Conservation (phyloP, 176 grass and related monocot species). For the Zoysia japonica region DNA sequence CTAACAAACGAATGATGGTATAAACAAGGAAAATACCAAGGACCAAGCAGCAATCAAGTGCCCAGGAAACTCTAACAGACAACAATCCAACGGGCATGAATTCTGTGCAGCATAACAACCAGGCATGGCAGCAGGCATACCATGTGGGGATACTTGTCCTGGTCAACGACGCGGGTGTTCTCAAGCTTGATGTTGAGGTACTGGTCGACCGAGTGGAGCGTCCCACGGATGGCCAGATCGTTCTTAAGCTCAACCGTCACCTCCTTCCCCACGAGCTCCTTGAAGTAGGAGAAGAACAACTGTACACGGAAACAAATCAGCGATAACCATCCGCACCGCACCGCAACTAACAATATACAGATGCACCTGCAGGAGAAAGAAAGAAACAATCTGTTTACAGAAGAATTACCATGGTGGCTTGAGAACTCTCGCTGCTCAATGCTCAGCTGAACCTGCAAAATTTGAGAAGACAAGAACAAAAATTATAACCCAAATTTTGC, state of each 20-base stretch:
- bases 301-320: slow-evolving; percentile 5
- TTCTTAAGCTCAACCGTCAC: slow-evolving; percentile 97
- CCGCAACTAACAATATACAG: neutral
- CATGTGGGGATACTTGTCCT: slow-evolving; percentile 96
- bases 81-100: neutral
- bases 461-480: neutral
- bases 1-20: neutral
- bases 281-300: slow-evolving; percentile 99
- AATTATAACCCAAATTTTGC: neutral
- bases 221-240: slow-evolving; percentile 85
- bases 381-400: neutral
- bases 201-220: slow-evolving; percentile 88
- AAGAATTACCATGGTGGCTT: slow-evolving; percentile 37
- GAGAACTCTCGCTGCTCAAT: neutral
- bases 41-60: neutral
- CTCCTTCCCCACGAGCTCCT: slow-evolving; percentile 97
- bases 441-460: slow-evolving; percentile 3
- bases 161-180: slow-evolving; percentile 84
- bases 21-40: neutral
- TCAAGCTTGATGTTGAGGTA: slow-evolving; percentile 99
- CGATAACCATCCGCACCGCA: neutral
- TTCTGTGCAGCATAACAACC: neutral
- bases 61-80: neutral
- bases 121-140: slow-evolving; percentile 33
- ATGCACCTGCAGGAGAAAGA: neutral